Evolutionary conservation across 257 asterid genomes (phyloP).

Genomic region (Phtheirospermum japonicum): DNA sequence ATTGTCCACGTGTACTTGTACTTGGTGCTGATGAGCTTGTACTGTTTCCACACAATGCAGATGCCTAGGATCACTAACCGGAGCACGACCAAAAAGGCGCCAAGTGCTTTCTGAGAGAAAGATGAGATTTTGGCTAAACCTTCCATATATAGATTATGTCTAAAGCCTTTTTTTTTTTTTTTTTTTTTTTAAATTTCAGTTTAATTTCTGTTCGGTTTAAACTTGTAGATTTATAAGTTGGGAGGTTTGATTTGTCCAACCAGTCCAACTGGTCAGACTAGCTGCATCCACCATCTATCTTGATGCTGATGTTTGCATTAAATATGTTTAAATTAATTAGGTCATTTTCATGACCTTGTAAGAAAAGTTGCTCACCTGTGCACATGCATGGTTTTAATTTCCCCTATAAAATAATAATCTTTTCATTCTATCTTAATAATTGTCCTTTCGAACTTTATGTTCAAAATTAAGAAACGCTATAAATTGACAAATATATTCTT

Average conservation of each 20-base stretch:
- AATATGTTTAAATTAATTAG: background rate
- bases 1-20: slow-evolving; percentile 35
- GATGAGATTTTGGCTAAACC: too few species aligned
- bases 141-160: too few species aligned
- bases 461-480: too few species aligned
- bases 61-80: slow-evolving; percentile 25
- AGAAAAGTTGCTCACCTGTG: background rate
- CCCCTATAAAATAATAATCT: too few species aligned
- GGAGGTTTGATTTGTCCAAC: slow-evolving; percentile 14
- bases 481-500: too few species aligned
- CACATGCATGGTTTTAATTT: too few species aligned
- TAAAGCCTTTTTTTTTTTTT: too few species aligned
- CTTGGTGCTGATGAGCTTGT: slow-evolving; percentile 10
- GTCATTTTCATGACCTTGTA: slow-evolving; percentile 24
- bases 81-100: slow-evolving; percentile 27
- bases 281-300: background rate
- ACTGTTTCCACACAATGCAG: slow-evolving; percentile 28
- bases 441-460: too few species aligned
- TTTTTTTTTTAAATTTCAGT: too few species aligned
- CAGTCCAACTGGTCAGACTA: background rate
- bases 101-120: too few species aligned
- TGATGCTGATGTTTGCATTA: slow-evolving; percentile 1
- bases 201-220: background rate
- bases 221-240: background rate
- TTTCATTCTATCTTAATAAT: too few species aligned